Conservation (phyloP, 192 early-diverging fungal species). For the Entrophospora sp. region DNA sequence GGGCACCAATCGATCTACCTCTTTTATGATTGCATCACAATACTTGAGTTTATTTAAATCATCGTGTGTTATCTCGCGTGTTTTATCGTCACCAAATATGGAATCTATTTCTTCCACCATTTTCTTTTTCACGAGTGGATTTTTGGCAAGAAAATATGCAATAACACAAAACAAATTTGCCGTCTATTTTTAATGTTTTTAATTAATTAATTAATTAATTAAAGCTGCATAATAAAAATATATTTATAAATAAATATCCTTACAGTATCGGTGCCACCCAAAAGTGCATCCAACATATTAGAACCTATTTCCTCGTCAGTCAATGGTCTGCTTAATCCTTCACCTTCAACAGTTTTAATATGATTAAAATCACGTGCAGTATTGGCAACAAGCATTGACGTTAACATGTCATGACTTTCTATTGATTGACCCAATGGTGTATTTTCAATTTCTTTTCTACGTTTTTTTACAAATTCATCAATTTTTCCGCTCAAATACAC, state of each 20-base stretch:
- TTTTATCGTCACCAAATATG: background rate
- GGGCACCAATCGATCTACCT: background rate
- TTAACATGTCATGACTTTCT: background rate
- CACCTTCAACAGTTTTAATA: background rate
- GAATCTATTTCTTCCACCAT: background rate
- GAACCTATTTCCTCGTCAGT: background rate
- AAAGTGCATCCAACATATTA: background rate
- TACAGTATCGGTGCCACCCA: too few relatives aligned
- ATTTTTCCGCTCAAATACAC: background rate
- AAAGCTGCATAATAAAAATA: too few relatives aligned
- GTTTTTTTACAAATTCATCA: background rate
- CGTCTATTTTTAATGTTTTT: too few relatives aligned
- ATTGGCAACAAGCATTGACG: background rate
- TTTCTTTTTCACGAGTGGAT: background rate
- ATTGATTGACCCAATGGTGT: background rate
- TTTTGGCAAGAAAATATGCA: background rate
- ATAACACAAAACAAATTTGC: background rate
- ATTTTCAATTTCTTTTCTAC: slow-evolving; percentile 5
- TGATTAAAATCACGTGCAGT: background rate
- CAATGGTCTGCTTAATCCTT: slow-evolving; percentile 5
- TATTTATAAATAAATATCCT: too few relatives aligned
- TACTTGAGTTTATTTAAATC: background rate
- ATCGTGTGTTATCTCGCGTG: background rate
- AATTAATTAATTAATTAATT: too few relatives aligned
- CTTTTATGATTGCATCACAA: background rate